These are phyloP conservation scores for Stemphylium beticola DNA, from an alignment of 2,329 filamentous ascomycete genomes.

Conservation along the genomic window DNA sequence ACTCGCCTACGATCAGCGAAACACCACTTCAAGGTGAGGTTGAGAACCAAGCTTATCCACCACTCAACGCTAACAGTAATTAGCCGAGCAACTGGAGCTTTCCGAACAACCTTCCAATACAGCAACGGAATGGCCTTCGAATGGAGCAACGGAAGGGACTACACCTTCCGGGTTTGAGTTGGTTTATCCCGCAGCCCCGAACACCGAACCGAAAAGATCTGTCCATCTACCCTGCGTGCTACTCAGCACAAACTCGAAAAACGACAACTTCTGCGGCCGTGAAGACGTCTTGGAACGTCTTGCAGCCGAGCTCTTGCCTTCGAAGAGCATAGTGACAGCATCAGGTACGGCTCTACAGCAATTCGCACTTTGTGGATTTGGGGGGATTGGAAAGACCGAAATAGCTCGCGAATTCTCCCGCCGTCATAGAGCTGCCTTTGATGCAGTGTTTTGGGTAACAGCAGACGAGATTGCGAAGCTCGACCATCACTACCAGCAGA, in stretches of 20 bases:
- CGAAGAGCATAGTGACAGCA: no score
- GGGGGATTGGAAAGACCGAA: slow-evolving; percentile 26
- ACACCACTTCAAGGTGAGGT: slow-evolving; percentile 1
- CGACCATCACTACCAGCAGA: no score
- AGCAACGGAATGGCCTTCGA: slow-evolving; percentile 1
- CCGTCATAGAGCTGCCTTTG: slow-evolving; percentile 9
- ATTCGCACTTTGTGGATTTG: slow-evolving; percentile 13
- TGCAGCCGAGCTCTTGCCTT: no score
- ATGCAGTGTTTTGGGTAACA: slow-evolving; percentile 7
- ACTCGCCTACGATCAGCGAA: slow-evolving; percentile 6
- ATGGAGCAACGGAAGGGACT: neutral
- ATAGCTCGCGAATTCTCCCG: slow-evolving; percentile 20
- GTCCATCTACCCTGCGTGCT: slow-evolving; percentile 7
- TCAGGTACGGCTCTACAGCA: neutral
- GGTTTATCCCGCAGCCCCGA: neutral
- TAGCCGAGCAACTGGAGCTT: neutral
- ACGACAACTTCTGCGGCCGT: neutral
- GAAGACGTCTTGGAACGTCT: no score
- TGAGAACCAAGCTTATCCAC: neutral
- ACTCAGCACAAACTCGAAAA: slow-evolving; percentile 1
- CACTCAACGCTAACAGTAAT: neutral
- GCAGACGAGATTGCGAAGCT: no score
- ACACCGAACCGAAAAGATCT: slow-evolving; percentile 2
- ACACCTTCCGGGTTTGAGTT: slow-evolving; percentile 1
- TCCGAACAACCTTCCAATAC: neutral